A percentile compares a stretch with the other conserved stretches of the same genome.
Conservation (phyloP, 2,329 filamentous ascomycete species). For the Cryphonectria nitschkei region DNA sequence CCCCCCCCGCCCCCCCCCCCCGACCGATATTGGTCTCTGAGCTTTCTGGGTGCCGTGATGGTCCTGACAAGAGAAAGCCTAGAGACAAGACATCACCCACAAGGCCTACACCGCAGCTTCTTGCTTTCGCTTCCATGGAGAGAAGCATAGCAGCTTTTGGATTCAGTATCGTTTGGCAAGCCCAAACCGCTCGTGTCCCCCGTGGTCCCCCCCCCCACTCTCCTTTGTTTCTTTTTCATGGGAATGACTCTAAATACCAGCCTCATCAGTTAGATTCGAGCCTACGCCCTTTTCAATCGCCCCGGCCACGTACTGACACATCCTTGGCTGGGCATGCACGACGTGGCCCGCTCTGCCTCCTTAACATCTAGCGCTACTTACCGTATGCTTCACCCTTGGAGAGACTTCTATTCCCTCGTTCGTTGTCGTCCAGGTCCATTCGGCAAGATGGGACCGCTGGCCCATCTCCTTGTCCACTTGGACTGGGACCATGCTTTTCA, state of each 20-base stretch:
- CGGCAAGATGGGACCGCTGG: not conserved
- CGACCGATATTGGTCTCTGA: not conserved
- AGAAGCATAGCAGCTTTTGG: not conserved
- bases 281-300: not conserved
- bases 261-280: not conserved
- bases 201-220: too few relatives aligned
- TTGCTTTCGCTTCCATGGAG: not conserved
- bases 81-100: not conserved
- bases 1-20: not conserved
- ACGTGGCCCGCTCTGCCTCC: slow-evolving; percentile 1
- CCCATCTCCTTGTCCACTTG: not conserved
- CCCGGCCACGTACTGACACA: not conserved
- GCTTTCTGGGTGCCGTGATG: not conserved
- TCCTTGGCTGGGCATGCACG: not conserved
- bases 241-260: not conserved
- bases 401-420: not conserved
- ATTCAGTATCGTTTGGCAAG: not conserved
- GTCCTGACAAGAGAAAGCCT: not conserved
- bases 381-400: slow-evolving; percentile 1
- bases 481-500: not conserved
- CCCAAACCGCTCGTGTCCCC: not conserved
- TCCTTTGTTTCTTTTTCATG: not conserved
- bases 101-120: not conserved
- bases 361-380: not conserved
- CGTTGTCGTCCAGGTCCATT: not conserved